Conservation (phyloP, 2,329 filamentous ascomycete species). For the Calonectria hongkongensis region DNA sequence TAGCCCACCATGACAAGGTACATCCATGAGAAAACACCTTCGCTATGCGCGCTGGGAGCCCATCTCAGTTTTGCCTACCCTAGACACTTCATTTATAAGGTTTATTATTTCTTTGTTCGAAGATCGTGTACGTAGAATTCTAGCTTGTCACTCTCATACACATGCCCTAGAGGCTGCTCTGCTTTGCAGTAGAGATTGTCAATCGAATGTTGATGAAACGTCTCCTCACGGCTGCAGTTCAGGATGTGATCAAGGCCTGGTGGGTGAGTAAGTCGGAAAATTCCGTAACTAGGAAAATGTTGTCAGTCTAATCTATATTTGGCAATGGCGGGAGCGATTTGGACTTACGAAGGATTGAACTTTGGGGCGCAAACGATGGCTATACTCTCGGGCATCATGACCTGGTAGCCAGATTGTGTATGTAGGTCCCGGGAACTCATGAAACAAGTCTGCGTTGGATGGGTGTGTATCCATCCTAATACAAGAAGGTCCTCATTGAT, state of each 20-base stretch:
- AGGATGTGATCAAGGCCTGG: constrained; percentile 92
- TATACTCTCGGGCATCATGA: constrained; percentile 97
- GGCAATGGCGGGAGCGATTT: not conserved
- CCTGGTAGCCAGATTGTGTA: constrained; percentile 94
- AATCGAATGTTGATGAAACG: constrained; percentile 86
- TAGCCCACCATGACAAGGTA: not conserved
- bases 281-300: constrained; percentile 81
- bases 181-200: constrained; percentile 87
- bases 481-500: constrained; percentile 88
- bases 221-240: constrained; percentile 83
- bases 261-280: constrained; percentile 94
- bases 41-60: constrained; percentile 45
- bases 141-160: constrained; percentile 80
- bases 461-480: constrained; percentile 98
- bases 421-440: constrained; percentile 97
- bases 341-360: constrained; percentile 82
- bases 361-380: constrained; percentile 96
- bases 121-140: constrained; percentile 76
- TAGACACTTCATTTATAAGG: not conserved
- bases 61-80: constrained; percentile 1
- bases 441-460: constrained; percentile 97
- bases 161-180: constrained; percentile 78
- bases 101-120: constrained; percentile 57
- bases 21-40: constrained; percentile 46
- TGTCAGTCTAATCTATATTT: constrained; percentile 17